Conservation (phyloP, 2,329 filamentous ascomycete genomes). For the Plectosphaerella plurivora region DNA sequence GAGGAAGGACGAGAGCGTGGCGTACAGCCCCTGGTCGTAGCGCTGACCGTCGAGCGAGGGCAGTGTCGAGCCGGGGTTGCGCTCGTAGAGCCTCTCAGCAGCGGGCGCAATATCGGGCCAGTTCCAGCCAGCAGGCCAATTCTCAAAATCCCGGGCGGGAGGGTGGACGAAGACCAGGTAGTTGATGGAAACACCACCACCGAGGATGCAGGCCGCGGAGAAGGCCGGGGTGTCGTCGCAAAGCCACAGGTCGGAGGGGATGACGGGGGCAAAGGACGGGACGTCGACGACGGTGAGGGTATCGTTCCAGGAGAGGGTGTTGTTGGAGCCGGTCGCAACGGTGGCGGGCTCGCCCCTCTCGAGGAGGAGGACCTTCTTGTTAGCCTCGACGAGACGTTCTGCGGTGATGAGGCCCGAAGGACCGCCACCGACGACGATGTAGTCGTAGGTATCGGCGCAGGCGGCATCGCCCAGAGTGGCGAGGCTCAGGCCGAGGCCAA, state of each 20-base stretch:
- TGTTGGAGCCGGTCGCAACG: slow-evolving; percentile 11
- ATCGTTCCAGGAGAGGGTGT: slow-evolving; percentile 19
- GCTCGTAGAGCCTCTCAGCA: slow-evolving; percentile 13
- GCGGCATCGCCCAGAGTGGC: neutral
- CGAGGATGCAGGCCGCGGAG: slow-evolving; percentile 24
- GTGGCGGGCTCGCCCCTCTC: slow-evolving; percentile 10
- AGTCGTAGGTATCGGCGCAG: slow-evolving; percentile 7
- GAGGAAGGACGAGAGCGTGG: slow-evolving; percentile 11
- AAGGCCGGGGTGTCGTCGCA: slow-evolving; percentile 21
- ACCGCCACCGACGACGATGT: slow-evolving; percentile 12
- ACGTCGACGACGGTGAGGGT: slow-evolving; percentile 16
- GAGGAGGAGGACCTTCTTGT: slow-evolving; percentile 11
- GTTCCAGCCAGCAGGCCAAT: slow-evolving; percentile 13
- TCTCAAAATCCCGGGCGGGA: slow-evolving; percentile 2
- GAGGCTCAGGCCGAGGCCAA: neutral
- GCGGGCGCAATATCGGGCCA: slow-evolving; percentile 13
- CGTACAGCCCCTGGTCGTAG: slow-evolving; percentile 12
- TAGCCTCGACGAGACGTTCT: slow-evolving; percentile 11
- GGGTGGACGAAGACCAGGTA: slow-evolving; percentile 20
- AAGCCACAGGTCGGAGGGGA: slow-evolving; percentile 4
- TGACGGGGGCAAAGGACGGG: slow-evolving; percentile 13
- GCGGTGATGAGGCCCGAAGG: slow-evolving; percentile 11
- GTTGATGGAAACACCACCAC: slow-evolving; percentile 23
- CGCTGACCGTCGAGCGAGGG: slow-evolving; percentile 11
- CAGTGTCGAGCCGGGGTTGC: slow-evolving; percentile 10